Evolutionary conservation across 2,329 filamentous ascomycete genomes (phyloP).

Genomic region (Penicillium rolfsii): DNA sequence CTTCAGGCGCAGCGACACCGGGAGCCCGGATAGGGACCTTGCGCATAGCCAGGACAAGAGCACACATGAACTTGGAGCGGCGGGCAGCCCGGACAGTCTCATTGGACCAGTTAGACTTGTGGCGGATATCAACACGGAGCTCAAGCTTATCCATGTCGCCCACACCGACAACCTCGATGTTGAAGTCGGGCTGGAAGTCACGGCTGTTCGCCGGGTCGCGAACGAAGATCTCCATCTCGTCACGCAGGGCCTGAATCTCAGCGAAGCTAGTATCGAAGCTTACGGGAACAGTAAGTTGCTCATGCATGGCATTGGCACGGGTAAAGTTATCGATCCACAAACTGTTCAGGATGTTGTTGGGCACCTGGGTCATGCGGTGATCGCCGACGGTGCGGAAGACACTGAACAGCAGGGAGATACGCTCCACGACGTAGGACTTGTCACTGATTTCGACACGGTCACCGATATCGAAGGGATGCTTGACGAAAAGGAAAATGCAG

Average conservation of each 20-base stretch:
- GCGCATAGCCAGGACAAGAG: slow-evolving; percentile 79
- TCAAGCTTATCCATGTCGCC: slow-evolving; percentile 86
- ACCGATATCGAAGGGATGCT: slow-evolving; percentile 95
- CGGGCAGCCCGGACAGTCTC: slow-evolving; percentile 78
- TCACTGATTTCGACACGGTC: slow-evolving; percentile 81
- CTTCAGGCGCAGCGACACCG: slow-evolving; percentile 65
- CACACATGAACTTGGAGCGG: slow-evolving; percentile 96
- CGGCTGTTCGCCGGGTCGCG: slow-evolving; percentile 79
- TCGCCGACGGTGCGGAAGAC: slow-evolving; percentile 84
- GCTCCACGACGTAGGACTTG: slow-evolving; percentile 79
- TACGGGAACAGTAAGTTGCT: slow-evolving; percentile 77
- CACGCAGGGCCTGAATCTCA: slow-evolving; percentile 81
- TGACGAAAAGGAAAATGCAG: slow-evolving; percentile 98
- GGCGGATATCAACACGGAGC: slow-evolving; percentile 79
- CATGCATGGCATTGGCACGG: slow-evolving; percentile 88
- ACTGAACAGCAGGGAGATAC: slow-evolving; percentile 91
- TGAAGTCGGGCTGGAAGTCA: slow-evolving; percentile 86
- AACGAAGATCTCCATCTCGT: slow-evolving; percentile 85
- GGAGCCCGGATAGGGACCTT: slow-evolving; percentile 84
- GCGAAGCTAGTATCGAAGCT: slow-evolving; percentile 87
- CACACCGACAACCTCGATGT: slow-evolving; percentile 76
- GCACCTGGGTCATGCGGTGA: slow-evolving; percentile 78
- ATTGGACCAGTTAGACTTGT: slow-evolving; percentile 93
- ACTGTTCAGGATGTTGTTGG: slow-evolving; percentile 89
- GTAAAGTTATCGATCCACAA: slow-evolving; percentile 96